Evolutionary conservation across 2,329 filamentous ascomycete species (phyloP).

Genomic region (Anisogramma anomala): DNA sequence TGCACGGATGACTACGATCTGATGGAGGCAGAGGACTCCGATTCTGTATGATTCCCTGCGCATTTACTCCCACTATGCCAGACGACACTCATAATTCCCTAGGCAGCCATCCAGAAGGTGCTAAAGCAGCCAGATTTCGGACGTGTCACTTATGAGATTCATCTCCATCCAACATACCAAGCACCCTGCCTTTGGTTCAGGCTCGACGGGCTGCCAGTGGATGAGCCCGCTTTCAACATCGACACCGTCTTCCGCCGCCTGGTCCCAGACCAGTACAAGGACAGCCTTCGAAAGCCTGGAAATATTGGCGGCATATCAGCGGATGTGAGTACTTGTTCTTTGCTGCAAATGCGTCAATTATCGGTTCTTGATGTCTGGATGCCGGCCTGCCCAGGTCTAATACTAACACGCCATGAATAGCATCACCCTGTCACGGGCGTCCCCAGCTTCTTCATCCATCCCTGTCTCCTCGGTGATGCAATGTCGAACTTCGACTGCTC

Average conservation of each 20-base stretch:
- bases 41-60: slow-evolving; percentile 31
- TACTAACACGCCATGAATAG: slow-evolving; percentile 42
- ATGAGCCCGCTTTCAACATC: slow-evolving; percentile 47
- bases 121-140: slow-evolving; percentile 25
- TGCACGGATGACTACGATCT: slow-evolving; percentile 31
- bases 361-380: slow-evolving; percentile 8
- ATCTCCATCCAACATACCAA: slow-evolving; percentile 63
- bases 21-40: slow-evolving; percentile 39
- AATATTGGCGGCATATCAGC: slow-evolving; percentile 64
- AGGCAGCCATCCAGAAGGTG: slow-evolving; percentile 31
- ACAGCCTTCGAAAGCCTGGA: slow-evolving; percentile 47
- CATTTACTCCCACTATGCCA: not conserved
- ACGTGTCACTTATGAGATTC: slow-evolving; percentile 59
- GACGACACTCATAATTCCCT: slow-evolving; percentile 2
- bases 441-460: slow-evolving; percentile 84
- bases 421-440: slow-evolving; percentile 72
- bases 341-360: slow-evolving; percentile 22
- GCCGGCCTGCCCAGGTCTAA: slow-evolving; percentile 18
- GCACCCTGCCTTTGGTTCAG: slow-evolving; percentile 69
- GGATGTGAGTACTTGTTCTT: slow-evolving; percentile 47
- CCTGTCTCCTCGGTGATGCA: slow-evolving; percentile 75
- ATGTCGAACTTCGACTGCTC: slow-evolving; percentile 55
- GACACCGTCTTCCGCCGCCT: slow-evolving; percentile 61
- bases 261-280: slow-evolving; percentile 55
- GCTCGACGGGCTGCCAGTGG: slow-evolving; percentile 44